Evolutionary conservation across 2,329 filamentous ascomycete species (phyloP).

Genomic region (Berkeleyomyces rouxiae): DNA sequence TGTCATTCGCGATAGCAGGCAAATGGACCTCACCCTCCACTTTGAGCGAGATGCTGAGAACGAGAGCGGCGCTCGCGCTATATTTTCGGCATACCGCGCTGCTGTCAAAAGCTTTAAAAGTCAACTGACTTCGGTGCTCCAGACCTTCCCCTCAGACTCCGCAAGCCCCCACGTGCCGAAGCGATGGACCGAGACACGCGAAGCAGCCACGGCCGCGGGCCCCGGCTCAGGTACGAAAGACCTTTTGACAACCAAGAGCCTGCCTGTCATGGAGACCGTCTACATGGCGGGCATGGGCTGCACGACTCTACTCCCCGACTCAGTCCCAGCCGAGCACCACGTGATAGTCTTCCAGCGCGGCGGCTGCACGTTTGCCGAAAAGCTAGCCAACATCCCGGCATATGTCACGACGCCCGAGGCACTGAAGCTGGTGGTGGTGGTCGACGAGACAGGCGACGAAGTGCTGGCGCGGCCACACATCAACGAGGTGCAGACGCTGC

Average conservation of each 20-base stretch:
- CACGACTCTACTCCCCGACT: conserved; percentile 35
- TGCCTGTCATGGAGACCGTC: conserved; percentile 27
- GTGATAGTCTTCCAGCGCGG: conserved; percentile 71
- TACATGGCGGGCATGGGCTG: conserved; percentile 59
- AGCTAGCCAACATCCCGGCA: conserved; percentile 69
- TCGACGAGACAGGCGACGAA: conserved; percentile 29
- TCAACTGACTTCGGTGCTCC: conserved; percentile 13
- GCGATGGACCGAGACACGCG: conserved; percentile 8
- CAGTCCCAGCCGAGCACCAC: conserved; percentile 42
- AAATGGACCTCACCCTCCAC: conserved; percentile 56
- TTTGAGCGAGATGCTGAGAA: conserved; percentile 15
- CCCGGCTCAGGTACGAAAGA: conserved; percentile 52
- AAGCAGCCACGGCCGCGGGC: conserved; percentile 5
- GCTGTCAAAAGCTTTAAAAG: conserved; percentile 14
- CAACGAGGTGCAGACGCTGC: conserved; percentile 56
- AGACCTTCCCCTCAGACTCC: conserved; percentile 10
- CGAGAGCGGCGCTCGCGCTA: conserved; percentile 8
- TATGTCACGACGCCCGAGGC: conserved; percentile 42
- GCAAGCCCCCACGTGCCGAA: neutral
- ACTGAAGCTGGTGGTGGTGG: conserved; percentile 67
- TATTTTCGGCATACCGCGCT: conserved; percentile 15
- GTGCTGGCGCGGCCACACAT: conserved; percentile 46
- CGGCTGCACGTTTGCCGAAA: conserved; percentile 67
- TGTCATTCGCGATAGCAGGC: conserved; percentile 53
- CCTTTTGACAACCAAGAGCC: conserved; percentile 29